Percentiles rank a stretch among this genome's conserved stretches.
Evolutionary conservation across 495 filamentous ascomycete genomes (phyloP).

Genomic region (Penicillium goetzii): DNA sequence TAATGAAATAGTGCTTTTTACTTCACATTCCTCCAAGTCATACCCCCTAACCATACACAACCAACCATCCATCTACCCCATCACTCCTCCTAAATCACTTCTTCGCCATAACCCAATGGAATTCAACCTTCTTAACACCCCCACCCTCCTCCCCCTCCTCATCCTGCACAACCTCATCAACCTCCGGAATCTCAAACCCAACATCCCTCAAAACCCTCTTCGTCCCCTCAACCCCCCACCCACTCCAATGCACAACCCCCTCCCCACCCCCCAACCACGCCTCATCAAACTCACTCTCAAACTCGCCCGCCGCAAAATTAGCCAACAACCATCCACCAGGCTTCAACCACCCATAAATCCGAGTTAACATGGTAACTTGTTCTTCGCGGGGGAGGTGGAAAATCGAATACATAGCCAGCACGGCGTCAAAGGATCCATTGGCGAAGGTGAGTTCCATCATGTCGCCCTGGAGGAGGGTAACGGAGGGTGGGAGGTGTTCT

Average conservation of each 20-base stretch:
- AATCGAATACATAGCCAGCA: conserved; percentile 48
- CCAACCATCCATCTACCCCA: neutral
- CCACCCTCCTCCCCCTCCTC: conserved; percentile 16
- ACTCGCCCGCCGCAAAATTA: conserved; percentile 41
- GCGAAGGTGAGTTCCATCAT: conserved; percentile 46
- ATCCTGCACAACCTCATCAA: conserved; percentile 32
- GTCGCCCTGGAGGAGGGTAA: conserved; percentile 39
- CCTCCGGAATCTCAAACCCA: conserved; percentile 28
- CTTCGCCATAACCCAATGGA: conserved; percentile 31
- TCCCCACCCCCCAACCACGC: conserved; percentile 32
- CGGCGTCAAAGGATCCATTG: conserved; percentile 38
- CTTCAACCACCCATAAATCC: conserved; percentile 45
- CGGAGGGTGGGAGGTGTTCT: conserved; percentile 19
- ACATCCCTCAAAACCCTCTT: conserved; percentile 19
- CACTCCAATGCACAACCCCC: conserved; percentile 49
- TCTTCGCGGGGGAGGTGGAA: conserved; percentile 51
- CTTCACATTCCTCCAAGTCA: neutral
- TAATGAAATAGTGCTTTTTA: conserved; percentile 23
- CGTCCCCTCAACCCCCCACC: conserved; percentile 38
- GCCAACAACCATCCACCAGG: conserved; percentile 41
- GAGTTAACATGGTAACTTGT: conserved; percentile 37
- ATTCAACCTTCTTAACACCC: conserved; percentile 14
- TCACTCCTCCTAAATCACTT: conserved; percentile 8
- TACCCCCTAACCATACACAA: neutral
- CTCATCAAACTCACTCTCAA: conserved; percentile 19